A percentile compares a stretch with the other conserved stretches of the same genome.
Evolutionary conservation across 257 asterid species (phyloP).

Genomic region (Nicotiana benthamiana): DNA sequence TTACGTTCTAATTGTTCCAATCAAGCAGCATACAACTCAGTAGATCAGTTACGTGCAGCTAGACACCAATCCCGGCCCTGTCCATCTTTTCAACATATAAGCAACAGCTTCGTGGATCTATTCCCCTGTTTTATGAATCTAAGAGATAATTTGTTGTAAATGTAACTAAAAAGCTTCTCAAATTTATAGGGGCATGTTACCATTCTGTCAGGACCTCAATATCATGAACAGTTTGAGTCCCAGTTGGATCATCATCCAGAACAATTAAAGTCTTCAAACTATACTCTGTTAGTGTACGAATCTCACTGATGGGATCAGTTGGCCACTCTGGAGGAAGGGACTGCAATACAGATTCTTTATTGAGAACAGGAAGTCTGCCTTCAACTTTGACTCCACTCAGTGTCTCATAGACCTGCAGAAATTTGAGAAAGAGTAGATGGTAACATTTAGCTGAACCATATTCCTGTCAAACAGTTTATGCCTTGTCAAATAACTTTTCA

Average conservation of each 20-base stretch:
- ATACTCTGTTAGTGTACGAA: slow-evolving; percentile 49
- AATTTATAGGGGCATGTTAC: slow-evolving; percentile 35
- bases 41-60: no score
- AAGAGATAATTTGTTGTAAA: slow-evolving; percentile 3
- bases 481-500: not conserved
- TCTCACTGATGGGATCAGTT: slow-evolving; percentile 54
- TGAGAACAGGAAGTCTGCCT: slow-evolving; percentile 58
- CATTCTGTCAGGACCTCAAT: slow-evolving; percentile 92
- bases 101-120: no score
- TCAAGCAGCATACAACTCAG: no score
- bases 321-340: slow-evolving; percentile 95
- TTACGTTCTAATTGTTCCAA: no score
- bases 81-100: no score
- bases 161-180: not conserved
- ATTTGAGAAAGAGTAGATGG: slow-evolving; percentile 1
- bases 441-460: not conserved
- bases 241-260: slow-evolving; percentile 99
- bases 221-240: slow-evolving; percentile 97
- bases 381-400: slow-evolving; percentile 91
- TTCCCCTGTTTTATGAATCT: not conserved
- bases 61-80: no score
- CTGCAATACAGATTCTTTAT: slow-evolving; percentile 51
- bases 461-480: not conserved
- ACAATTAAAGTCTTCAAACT: slow-evolving; percentile 70
- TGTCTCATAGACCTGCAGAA: slow-evolving; percentile 78